phyloP scores from a whole-genome alignment of 2,329 filamentous ascomycete species.

The Acrocalymma vagum region DNA sequence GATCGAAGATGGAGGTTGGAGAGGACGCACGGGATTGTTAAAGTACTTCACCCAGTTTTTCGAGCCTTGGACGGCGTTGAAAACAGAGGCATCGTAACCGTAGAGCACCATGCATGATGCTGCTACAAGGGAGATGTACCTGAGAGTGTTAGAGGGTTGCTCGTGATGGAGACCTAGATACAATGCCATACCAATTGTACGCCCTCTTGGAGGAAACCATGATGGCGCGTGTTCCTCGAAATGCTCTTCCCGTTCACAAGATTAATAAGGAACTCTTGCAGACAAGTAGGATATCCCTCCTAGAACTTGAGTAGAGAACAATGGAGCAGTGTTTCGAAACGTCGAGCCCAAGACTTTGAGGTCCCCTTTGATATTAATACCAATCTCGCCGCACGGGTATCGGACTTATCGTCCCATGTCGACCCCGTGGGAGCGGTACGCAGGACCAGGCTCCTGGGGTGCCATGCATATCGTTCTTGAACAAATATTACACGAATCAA shows the following conservation, averaged over 20 bases:
- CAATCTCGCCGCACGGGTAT: conserved; percentile 19
- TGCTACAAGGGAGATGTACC: conserved; percentile 75
- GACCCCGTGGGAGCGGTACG: conserved; percentile 31
- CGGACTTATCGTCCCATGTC: conserved; percentile 25
- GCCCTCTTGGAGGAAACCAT: conserved; percentile 48
- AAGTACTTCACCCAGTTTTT: conserved; percentile 73
- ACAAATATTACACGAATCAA: conserved; percentile 42
- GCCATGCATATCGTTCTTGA: conserved; percentile 14
- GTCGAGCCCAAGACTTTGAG: conserved; percentile 11
- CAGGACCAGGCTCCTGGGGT: conserved; percentile 25
- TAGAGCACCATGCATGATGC: conserved; percentile 80
- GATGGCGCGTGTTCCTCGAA: conserved; percentile 18
- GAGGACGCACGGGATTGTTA: conserved; percentile 51
- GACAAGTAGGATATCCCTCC: too few relatives aligned
- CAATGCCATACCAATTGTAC: conserved; percentile 57
- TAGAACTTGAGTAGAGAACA: conserved; percentile 2
- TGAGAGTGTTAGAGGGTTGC: conserved; percentile 29
- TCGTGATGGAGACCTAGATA: not conserved
- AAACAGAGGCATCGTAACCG: conserved; percentile 78
- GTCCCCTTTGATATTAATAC: conserved; percentile 28
- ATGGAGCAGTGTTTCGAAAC: conserved; percentile 8
- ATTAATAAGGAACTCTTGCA: too few relatives aligned
- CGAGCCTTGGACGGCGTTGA: conserved; percentile 75
- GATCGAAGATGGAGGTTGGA: not conserved
- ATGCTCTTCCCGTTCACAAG: not conserved